These are phyloP conservation scores for Botryotinia convoluta DNA, from an alignment of 2,329 filamentous ascomycete genomes.

Conservation along the genomic window DNA sequence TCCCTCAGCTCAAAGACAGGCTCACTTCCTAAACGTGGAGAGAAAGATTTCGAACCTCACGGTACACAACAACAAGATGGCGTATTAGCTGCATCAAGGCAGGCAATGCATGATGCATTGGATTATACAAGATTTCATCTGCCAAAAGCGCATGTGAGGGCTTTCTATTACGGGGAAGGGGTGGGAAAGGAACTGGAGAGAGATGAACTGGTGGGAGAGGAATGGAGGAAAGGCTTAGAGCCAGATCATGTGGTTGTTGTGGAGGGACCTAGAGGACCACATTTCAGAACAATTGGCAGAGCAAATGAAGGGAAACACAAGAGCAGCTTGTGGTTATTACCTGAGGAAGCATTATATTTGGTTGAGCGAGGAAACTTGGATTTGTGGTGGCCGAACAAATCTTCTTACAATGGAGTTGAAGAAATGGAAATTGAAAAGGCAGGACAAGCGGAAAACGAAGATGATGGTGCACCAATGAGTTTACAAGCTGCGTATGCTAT, in stretches of 20 bases:
- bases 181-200: constrained; percentile 32
- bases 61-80: constrained; percentile 78
- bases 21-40: constrained; percentile 78
- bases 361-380: constrained; percentile 86
- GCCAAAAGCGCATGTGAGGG: constrained; percentile 64
- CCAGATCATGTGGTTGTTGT: constrained; percentile 58
- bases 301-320: constrained; percentile 55
- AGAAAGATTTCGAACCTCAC: constrained; percentile 96
- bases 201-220: constrained; percentile 57
- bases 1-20: constrained; percentile 51
- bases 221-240: constrained; percentile 65
- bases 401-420: constrained; percentile 45
- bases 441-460: constrained; percentile 48
- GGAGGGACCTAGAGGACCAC: constrained; percentile 68
- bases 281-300: constrained; percentile 74
- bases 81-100: constrained; percentile 75
- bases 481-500: constrained; percentile 86
- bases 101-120: constrained; percentile 86
- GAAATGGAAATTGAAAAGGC: constrained; percentile 43
- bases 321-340: constrained; percentile 74
- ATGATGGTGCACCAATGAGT: constrained; percentile 76
- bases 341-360: constrained; percentile 87
- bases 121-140: constrained; percentile 72
- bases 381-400: constrained; percentile 71
- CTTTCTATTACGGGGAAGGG: constrained; percentile 66